Evolutionary conservation across 495 filamentous ascomycete genomes (phyloP).

Genomic region (Pseudomonodictys pantanalensis): DNA sequence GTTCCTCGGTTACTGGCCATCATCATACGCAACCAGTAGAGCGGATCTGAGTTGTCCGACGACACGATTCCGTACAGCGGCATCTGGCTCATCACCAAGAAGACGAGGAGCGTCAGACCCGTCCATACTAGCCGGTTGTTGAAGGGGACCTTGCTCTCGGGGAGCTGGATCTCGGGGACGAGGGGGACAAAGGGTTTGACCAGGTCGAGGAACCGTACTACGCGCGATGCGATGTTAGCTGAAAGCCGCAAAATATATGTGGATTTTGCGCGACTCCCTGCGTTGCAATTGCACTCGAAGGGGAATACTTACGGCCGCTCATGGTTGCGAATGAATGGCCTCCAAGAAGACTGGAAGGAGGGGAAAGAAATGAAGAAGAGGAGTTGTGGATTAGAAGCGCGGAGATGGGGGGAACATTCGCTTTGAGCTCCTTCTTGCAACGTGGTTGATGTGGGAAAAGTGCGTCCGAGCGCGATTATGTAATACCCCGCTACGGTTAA

Average conservation of each 20-base stretch:
- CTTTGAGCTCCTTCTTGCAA: constrained; percentile 3
- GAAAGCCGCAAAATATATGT: background rate
- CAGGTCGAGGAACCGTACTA: constrained; percentile 98
- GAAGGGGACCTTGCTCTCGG: constrained; percentile 95
- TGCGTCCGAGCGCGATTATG: background rate
- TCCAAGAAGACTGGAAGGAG: constrained; percentile 23
- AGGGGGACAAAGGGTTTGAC: constrained; percentile 99
- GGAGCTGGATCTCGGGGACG: constrained; percentile 96
- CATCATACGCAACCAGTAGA: constrained; percentile 99
- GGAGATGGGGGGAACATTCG: constrained; percentile 7
- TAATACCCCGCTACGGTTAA: background rate
- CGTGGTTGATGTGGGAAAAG: constrained; percentile 8
- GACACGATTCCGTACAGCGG: constrained; percentile 57
- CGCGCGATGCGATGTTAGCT: constrained; percentile 31
- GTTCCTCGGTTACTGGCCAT: constrained; percentile 98
- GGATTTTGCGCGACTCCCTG: constrained; percentile 8
- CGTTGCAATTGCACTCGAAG: constrained; percentile 15
- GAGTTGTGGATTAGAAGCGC: background rate
- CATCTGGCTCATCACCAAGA: constrained; percentile 99
- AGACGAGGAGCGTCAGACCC: constrained; percentile 91
- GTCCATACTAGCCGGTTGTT: constrained; percentile 99
- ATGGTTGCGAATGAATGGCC: constrained; percentile 47
- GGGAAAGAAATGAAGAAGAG: constrained; percentile 14
- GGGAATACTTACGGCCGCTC: constrained; percentile 54
- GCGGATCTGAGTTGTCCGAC: constrained; percentile 80